Conservation (phyloP, 1,284 basidiomycete species). For the Boletus austroedulis region DNA sequence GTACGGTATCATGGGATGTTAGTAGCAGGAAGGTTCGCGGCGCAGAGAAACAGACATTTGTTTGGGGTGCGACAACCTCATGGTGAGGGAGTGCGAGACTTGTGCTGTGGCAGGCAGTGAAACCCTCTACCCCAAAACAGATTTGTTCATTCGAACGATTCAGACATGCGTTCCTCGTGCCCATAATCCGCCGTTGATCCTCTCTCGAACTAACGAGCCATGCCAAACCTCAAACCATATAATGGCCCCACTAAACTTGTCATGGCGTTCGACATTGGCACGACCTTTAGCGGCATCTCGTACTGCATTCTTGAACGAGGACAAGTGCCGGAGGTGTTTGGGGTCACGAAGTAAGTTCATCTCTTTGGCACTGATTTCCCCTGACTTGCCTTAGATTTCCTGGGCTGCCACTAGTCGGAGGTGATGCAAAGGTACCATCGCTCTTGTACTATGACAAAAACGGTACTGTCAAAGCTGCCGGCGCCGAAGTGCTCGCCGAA, state of each 20-base stretch:
- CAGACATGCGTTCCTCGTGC: no score
- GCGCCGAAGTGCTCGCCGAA: neutral
- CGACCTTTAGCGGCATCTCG: neutral
- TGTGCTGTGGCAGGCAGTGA: no score
- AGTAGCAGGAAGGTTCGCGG: conserved; percentile 35
- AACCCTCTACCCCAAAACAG: no score
- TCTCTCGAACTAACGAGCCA: neutral
- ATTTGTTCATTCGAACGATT: no score
- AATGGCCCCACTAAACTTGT: neutral
- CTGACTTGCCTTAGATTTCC: neutral
- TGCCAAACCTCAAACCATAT: neutral
- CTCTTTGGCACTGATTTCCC: neutral
- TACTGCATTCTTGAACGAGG: neutral
- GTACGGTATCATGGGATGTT: no score
- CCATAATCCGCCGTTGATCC: no score
- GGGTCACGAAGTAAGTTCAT: neutral
- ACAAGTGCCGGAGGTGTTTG: neutral
- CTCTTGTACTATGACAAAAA: neutral
- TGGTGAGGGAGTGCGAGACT: no score
- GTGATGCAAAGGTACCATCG: neutral
- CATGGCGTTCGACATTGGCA: neutral
- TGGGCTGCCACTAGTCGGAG: neutral
- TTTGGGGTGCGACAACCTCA: no score
- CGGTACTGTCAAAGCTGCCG: neutral
- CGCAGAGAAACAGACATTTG: no score